Percentiles rank a stretch among this genome's conserved stretches.
phyloP scores from a whole-genome alignment of 2,329 filamentous ascomycete species.

The Tricladium varicosporioides region DNA sequence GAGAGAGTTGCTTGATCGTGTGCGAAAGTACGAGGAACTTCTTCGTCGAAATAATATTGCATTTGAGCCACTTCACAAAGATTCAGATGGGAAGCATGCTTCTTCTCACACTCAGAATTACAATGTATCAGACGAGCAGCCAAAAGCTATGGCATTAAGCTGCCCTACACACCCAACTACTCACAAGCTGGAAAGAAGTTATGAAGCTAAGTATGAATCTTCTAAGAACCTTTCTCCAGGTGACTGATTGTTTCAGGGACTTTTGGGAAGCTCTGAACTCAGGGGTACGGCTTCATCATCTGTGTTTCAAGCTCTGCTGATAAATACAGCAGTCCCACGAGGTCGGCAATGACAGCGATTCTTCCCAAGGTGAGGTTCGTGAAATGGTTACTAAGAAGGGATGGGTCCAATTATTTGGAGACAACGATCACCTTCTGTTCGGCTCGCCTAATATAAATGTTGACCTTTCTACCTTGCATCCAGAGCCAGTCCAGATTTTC shows the following conservation, averaged over 20 bases:
- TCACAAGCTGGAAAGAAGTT: constrained; percentile 29
- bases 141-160: constrained; percentile 20
- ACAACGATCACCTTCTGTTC: constrained; percentile 52
- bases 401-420: constrained; percentile 43
- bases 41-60: constrained; percentile 29
- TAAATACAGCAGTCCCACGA: constrained; percentile 28
- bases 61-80: constrained; percentile 30
- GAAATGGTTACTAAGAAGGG: constrained; percentile 41
- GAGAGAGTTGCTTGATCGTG: constrained; percentile 29
- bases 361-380: constrained; percentile 35
- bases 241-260: constrained; percentile 38
- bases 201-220: constrained; percentile 33
- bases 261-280: constrained; percentile 46
- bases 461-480: constrained; percentile 51
- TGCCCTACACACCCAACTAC: constrained; percentile 24
- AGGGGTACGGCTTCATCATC: constrained; percentile 33
- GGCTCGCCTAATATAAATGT: constrained; percentile 40
- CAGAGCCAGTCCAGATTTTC: constrained; percentile 63
- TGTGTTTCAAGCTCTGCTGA: constrained; percentile 17
- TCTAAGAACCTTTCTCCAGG: constrained; percentile 8
- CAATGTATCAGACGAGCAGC: constrained; percentile 29
- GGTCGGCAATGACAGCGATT: constrained; percentile 33
- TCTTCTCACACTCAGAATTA: constrained; percentile 15
- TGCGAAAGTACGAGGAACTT: constrained; percentile 31
- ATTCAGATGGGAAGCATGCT: constrained; percentile 22